Percentiles rank a stretch among this genome's conserved stretches.
Conservation (phyloP, 495 filamentous ascomycete species). For the Daldinia loculata region DNA sequence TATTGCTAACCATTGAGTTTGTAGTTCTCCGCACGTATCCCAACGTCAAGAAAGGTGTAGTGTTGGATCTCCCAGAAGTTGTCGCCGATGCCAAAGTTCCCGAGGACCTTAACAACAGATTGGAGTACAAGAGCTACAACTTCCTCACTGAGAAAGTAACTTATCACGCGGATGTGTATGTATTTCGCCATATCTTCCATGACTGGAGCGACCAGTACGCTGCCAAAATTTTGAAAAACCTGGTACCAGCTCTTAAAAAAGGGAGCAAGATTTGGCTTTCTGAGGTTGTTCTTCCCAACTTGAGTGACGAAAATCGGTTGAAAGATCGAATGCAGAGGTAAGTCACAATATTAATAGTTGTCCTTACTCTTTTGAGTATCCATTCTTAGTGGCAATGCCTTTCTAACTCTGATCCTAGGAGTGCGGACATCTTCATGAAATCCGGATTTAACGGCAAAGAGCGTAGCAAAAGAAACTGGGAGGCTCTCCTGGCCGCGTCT, state of each 20-base stretch:
- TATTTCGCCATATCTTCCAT: conserved; percentile 65
- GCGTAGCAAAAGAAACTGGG: conserved; percentile 36
- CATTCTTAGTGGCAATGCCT: not conserved
- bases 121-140: conserved; percentile 59
- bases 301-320: conserved; percentile 20
- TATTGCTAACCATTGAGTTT: not conserved
- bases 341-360: not conserved
- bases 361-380: not conserved
- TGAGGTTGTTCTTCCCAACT: conserved; percentile 56
- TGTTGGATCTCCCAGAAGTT: conserved; percentile 29
- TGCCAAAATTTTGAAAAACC: conserved; percentile 57
- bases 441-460: conserved; percentile 43
- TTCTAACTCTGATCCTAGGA: conserved; percentile 6
- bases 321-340: conserved; percentile 37
- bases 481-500: conserved; percentile 33
- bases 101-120: conserved; percentile 46
- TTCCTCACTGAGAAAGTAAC: conserved; percentile 61
- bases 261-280: conserved; percentile 57
- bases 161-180: conserved; percentile 56
- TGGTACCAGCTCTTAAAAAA: conserved; percentile 61
- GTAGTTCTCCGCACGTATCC: conserved; percentile 38
- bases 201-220: conserved; percentile 64
- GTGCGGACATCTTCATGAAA: conserved; percentile 41
- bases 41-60: conserved; percentile 38
- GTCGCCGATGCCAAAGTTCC: conserved; percentile 38